A percentile compares a stretch with the other conserved stretches of the same genome.
phyloP scores from a whole-genome alignment of 1,139 yeast genomes.

The Saccharomyces hybrid region DNA sequence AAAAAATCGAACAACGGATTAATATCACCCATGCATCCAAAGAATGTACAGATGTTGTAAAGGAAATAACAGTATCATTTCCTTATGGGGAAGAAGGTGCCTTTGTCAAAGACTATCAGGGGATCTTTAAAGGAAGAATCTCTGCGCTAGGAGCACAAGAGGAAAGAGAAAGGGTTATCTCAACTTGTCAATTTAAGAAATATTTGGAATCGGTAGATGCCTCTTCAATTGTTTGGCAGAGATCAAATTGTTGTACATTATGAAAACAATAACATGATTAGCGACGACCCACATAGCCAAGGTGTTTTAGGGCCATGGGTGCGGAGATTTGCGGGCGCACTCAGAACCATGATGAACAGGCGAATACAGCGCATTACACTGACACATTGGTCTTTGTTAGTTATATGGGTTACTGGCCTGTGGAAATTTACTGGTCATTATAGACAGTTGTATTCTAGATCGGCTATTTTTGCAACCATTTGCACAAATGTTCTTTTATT shows the following conservation, averaged over 20 bases:
- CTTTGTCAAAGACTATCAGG: background rate
- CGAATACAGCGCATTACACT: constrained; percentile 35
- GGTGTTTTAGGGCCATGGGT: background rate
- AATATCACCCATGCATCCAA: no score
- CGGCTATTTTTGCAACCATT: constrained; percentile 68
- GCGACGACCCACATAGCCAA: background rate
- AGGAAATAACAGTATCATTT: background rate
- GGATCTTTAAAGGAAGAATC: background rate
- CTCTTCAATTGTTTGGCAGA: constrained; percentile 17
- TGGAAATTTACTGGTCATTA: constrained; percentile 50
- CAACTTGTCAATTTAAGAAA: no score
- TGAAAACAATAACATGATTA: constrained; percentile 2
- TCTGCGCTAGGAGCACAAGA: background rate
- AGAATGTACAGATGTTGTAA: no score
- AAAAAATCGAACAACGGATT: no score
- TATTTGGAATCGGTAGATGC: constrained; percentile 7
- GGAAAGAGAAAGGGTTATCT: background rate
- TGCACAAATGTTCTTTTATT: constrained; percentile 76
- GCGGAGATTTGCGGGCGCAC: background rate
- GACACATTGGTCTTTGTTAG: constrained; percentile 47
- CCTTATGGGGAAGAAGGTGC: background rate
- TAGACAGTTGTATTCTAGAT: constrained; percentile 55
- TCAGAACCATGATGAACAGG: background rate
- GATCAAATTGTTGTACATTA: constrained; percentile 14
- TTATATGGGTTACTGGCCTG: constrained; percentile 44